Evolutionary conservation across 2,329 filamentous ascomycete species (phyloP), one percentile per base, ranked within the genome.

Genomic region (Diaporthe eres): DNA sequence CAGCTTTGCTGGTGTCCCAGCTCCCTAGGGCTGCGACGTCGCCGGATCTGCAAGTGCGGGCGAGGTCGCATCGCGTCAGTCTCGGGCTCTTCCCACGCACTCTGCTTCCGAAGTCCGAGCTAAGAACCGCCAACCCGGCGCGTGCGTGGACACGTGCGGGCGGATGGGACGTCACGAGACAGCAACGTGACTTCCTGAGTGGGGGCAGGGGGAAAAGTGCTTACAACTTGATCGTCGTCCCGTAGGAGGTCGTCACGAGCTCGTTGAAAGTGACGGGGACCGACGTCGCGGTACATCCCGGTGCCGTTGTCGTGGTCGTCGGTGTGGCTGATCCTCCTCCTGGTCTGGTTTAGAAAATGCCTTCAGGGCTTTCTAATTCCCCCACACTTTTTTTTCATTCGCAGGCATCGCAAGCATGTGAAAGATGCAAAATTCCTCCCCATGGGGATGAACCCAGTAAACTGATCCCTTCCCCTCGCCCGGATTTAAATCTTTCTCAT

Each of bases 1-100:
- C 77, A 1, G 87, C 90, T 22, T 81, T 82, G 28, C 77, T 78
- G 0, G 86, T 82, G 55, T 86, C 82, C 90, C 90, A 92, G 77
- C 78, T 83, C 0, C 90, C 90, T 6, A 92, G 79, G n/a, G 77
- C 72, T 4, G 79, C 47, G 31, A 77, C 74, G 73, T 80, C 79
- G 37, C 81, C 81, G 34, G 74, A 70, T 49, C 80, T 81, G 47
- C 47, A 61, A 61, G 42, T 42, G 31, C 3, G 28, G 63, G 57
- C 25, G 12, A 51, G 49, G 42, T 60, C 3, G n/a, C 12, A 47
- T 55, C 47, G 28, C 49, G 58, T 65, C 49, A 53, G 47, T 37
- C 37, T 49, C 13, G 17, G 61, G 42, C 17, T 22, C 17, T 17
- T 49, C 22, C 39, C 22, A 2, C 12, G 19, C 25, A 2, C 19